Evolutionary conservation across 371 early-diverging fungal genomes (phyloP), one percentile per base, ranked within the genome.

Genomic region (Apophysomyces trapeziformis): DNA sequence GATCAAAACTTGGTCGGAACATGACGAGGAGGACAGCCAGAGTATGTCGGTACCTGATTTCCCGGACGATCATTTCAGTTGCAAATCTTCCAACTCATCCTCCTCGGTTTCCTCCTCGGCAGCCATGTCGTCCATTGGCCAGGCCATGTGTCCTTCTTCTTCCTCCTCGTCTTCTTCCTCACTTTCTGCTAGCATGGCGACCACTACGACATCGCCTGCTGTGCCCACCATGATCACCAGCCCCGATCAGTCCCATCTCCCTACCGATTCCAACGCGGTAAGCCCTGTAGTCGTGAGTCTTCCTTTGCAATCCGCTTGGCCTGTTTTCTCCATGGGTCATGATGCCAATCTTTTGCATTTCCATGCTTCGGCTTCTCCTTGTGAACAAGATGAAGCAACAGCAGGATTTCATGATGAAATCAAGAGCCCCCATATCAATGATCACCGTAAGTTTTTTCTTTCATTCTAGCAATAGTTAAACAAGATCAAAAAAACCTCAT

Each of bases 1-100:
- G 13, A 63, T 71, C 16, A 50, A 32, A 9, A 21, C n/a, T 21
- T 16, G 54, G 7, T 50, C 54, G 7, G 54, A 26, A 26, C 32
- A 26, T 2, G 32, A 50, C 4, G 54, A 50, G 21, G 54, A 50
- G 5, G 54, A 50, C 54, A 50, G 54, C 54, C 9, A 26, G 32
- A 26, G 54, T 26, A 26, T 50, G 54, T 50, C 54, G 16, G 21
- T 50, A 0, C 54, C 54, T 50, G 54, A 50, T 50, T 50, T 50
- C 9, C 54, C 21, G 21, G 54, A 50, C 54, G 54, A 50, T 50
- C 54, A 50, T 50, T 50, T 21, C 54, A 50, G 54, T 21, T 50
- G n/a, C 54, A 50, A 50, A 26, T 50, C 32, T 26, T 26, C 54
- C 16, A 26, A 50, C 21, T 50, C 54, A 9, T 18, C 54, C 54